Conservation (phyloP, 2,329 filamentous ascomycete species). For the Dactylonectria estremocensis region DNA sequence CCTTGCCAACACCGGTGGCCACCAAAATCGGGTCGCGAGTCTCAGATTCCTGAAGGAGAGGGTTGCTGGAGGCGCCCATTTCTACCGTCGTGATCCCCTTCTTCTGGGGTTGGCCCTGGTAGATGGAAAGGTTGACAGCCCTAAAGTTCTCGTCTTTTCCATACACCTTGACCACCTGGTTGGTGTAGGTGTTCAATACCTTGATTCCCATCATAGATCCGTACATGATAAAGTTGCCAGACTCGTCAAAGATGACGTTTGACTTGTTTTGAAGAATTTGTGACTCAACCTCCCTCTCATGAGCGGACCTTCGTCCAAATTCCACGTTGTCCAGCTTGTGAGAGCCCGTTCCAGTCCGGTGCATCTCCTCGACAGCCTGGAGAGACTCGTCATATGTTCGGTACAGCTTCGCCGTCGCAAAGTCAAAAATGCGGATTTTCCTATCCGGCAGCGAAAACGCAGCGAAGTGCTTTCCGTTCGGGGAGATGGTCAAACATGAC, state of each 20-base stretch:
- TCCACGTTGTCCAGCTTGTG: slow-evolving; percentile 91
- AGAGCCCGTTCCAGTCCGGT: slow-evolving; percentile 88
- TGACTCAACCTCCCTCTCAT: slow-evolving; percentile 88
- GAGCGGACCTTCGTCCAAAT: slow-evolving; percentile 88
- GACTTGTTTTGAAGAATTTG: slow-evolving; percentile 76
- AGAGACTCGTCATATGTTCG: slow-evolving; percentile 97
- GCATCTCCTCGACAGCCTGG: slow-evolving; percentile 91
- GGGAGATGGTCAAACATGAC: slow-evolving; percentile 86
- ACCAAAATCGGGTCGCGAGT: slow-evolving; percentile 91
- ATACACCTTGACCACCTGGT: slow-evolving; percentile 91
- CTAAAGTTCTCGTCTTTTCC: slow-evolving; percentile 92
- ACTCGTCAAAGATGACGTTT: slow-evolving; percentile 96
- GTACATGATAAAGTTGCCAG: slow-evolving; percentile 94
- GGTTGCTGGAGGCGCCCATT: slow-evolving; percentile 97
- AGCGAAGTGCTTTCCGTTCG: slow-evolving; percentile 87
- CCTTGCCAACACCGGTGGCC: slow-evolving; percentile 86
- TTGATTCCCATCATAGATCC: slow-evolving; percentile 94
- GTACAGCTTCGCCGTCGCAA: slow-evolving; percentile 87
- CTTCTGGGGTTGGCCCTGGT: slow-evolving; percentile 95
- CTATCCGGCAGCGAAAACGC: slow-evolving; percentile 94
- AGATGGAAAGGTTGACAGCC: slow-evolving; percentile 85
- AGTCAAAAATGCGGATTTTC: slow-evolving; percentile 94
- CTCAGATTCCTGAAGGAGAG: slow-evolving; percentile 92
- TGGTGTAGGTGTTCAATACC: slow-evolving; percentile 95
- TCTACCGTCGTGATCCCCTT: slow-evolving; percentile 94